phyloP scores from a whole-genome alignment of 208 protist genomes.

The Acanthamoeba lenticulata region DNA sequence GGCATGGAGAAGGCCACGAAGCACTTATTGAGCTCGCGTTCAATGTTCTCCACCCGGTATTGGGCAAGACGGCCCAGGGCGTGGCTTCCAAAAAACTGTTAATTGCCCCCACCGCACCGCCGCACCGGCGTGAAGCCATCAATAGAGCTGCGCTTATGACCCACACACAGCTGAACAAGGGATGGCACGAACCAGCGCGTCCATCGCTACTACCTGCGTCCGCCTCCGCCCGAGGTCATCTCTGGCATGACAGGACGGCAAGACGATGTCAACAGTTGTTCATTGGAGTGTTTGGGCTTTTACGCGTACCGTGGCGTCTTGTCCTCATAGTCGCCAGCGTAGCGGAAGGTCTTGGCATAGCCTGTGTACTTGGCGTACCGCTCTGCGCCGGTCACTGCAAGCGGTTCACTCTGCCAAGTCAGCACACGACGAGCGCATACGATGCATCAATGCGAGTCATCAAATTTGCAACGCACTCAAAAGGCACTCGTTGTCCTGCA shows the following conservation, averaged over 20 bases:
- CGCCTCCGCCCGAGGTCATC: constrained; percentile 47
- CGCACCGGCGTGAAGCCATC: not conserved
- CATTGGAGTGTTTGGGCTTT: not conserved
- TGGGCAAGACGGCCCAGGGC: not conserved
- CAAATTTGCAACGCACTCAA: not conserved
- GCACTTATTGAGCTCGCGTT: constrained; percentile 52
- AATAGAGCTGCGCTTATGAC: not conserved
- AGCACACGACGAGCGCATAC: too few relatives aligned
- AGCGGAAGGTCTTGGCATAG: constrained; percentile 61
- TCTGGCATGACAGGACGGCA: not conserved
- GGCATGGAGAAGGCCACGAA: constrained; percentile 11
- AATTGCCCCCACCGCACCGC: too few relatives aligned
- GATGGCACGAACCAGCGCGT: constrained; percentile 8
- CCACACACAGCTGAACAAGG: not conserved
- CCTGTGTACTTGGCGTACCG: constrained; percentile 51
- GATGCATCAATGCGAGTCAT: not conserved
- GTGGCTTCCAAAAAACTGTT: constrained; percentile 20
- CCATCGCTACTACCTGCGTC: constrained; percentile 58
- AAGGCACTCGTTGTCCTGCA: constrained; percentile 56
- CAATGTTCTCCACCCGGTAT: constrained; percentile 8
- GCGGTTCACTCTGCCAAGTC: not conserved
- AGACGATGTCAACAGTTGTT: not conserved
- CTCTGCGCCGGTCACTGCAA: constrained; percentile 42
- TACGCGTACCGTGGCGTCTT: constrained; percentile 9
- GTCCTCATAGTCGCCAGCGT: constrained; percentile 29